These are phyloP conservation scores for Psilocybe sp. DNA, from an alignment of 768 basidiomycete species.

Conservation along the genomic window DNA sequence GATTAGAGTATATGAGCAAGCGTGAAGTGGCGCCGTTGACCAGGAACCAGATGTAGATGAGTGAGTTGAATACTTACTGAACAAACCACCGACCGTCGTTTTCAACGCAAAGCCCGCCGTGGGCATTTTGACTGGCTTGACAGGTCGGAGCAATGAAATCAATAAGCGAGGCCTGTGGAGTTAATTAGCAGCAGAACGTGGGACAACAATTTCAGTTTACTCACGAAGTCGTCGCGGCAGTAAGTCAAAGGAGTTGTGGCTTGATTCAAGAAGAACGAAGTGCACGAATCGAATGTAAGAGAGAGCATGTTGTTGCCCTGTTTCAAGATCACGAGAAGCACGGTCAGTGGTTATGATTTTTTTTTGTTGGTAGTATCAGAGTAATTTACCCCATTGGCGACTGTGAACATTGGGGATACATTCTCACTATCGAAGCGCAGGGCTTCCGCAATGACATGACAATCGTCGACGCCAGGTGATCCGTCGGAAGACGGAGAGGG, in stretches of 20 bases:
- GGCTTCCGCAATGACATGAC: constrained; percentile 46
- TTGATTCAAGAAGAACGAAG: constrained; percentile 48
- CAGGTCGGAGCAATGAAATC: constrained; percentile 45
- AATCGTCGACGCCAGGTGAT: constrained; percentile 46
- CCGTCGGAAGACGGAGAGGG: constrained; percentile 37
- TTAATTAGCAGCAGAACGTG: too few relatives aligned
- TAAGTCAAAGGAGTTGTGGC: constrained; percentile 33
- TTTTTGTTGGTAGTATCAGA: too few relatives aligned
- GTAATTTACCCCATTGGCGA: constrained; percentile 10
- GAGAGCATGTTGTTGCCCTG: constrained; percentile 31
- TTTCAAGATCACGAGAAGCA: too few relatives aligned
- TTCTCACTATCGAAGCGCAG: constrained; percentile 45
- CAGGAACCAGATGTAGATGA: not conserved
- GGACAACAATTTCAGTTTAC: not conserved
- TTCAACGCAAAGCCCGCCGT: constrained; percentile 15
- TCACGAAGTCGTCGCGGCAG: constrained; percentile 45
- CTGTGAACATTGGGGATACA: constrained; percentile 9
- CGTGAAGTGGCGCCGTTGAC: too few relatives aligned
- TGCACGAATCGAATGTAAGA: constrained; percentile 38
- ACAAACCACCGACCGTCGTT: constrained; percentile 15
- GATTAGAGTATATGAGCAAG: not conserved
- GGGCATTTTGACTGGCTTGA: constrained; percentile 17
- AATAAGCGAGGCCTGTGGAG: constrained; percentile 21
- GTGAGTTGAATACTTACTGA: constrained; percentile 10
- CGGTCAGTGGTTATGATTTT: too few relatives aligned